phyloP scores from a whole-genome alignment of 1,284 basidiomycete genomes.

The Mixia osmundae region DNA sequence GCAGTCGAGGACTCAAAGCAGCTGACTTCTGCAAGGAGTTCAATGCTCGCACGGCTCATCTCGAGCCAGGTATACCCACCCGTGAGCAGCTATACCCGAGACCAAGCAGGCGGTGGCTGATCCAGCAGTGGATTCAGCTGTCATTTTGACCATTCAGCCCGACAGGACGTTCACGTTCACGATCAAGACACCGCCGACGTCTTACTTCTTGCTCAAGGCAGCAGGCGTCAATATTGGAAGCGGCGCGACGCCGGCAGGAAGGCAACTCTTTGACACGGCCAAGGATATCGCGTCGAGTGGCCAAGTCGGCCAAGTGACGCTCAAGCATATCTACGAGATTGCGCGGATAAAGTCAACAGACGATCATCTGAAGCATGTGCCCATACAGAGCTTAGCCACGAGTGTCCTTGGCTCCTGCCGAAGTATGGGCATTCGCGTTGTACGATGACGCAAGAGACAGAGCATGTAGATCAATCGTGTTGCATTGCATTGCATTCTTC shows the following conservation, averaged over 20 bases:
- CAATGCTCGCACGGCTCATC: conserved; percentile 54
- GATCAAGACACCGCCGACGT: conserved; percentile 78
- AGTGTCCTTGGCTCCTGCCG: conserved; percentile 63
- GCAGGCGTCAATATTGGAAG: conserved; percentile 70
- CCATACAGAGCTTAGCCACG: conserved; percentile 62
- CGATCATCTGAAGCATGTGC: conserved; percentile 57
- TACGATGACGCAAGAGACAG: too few relatives aligned
- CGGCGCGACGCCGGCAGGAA: conserved; percentile 14
- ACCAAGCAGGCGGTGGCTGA: too few relatives aligned
- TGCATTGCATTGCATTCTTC: too few relatives aligned
- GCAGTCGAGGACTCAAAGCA: conserved; percentile 93
- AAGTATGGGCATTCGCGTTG: conserved; percentile 63
- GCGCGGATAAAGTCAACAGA: conserved; percentile 89
- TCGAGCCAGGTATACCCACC: conserved; percentile 63
- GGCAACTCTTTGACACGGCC: conserved; percentile 2
- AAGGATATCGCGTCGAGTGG: conserved; percentile 32
- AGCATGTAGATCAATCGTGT: conserved; percentile 4
- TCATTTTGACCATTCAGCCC: conserved; percentile 66
- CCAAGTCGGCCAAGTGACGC: conserved; percentile 51
- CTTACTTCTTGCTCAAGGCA: conserved; percentile 67
- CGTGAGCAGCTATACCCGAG: too few relatives aligned
- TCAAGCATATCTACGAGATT: conserved; percentile 98
- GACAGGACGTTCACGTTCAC: conserved; percentile 88
- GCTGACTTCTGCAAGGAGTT: conserved; percentile 99
- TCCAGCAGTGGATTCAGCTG: too few relatives aligned